phyloP scores from a whole-genome alignment of 2,329 filamentous ascomycete genomes.

The Fusarium sp. region DNA sequence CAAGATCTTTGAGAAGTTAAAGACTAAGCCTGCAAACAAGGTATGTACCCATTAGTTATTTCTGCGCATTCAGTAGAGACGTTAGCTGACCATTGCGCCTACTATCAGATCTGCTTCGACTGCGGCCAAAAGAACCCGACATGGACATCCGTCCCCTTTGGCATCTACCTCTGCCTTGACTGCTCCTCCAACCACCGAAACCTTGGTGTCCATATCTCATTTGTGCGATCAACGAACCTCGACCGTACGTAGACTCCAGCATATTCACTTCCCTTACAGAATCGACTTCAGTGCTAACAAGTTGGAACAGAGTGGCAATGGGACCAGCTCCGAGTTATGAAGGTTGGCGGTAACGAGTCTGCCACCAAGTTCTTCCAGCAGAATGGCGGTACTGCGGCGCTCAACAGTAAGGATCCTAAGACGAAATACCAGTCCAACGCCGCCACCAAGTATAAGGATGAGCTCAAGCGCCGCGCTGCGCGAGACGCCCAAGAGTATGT shows the following conservation, averaged over 20 bases:
- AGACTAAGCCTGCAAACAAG: constrained; percentile 94
- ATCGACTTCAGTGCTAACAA: constrained; percentile 26
- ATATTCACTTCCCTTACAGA: not conserved
- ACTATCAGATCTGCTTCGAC: constrained; percentile 89
- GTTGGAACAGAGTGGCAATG: constrained; percentile 86
- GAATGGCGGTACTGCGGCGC: constrained; percentile 91
- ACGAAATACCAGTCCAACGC: constrained; percentile 94
- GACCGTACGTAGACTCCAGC: constrained; percentile 75
- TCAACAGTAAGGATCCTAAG: constrained; percentile 96
- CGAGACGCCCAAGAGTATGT: constrained; percentile 85
- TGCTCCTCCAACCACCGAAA: constrained; percentile 98
- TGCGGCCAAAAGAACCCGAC: constrained; percentile 97
- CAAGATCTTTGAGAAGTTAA: constrained; percentile 97
- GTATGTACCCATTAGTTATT: constrained; percentile 58
- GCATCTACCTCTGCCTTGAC: constrained; percentile 97
- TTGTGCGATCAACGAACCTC: constrained; percentile 97
- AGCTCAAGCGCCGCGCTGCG: constrained; percentile 85
- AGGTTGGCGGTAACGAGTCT: constrained; percentile 97
- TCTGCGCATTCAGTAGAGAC: not conserved
- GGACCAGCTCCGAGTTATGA: constrained; percentile 97
- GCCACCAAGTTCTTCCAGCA: constrained; percentile 98
- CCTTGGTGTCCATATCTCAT: constrained; percentile 98
- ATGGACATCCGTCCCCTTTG: constrained; percentile 97
- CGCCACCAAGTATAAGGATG: constrained; percentile 98
- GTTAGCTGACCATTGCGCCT: constrained; percentile 15